A percentile compares a stretch with the other conserved stretches of the same genome.
These are phyloP conservation scores for Termitomyces sp. DNA, from an alignment of 768 basidiomycete genomes.

Conservation along the genomic window DNA sequence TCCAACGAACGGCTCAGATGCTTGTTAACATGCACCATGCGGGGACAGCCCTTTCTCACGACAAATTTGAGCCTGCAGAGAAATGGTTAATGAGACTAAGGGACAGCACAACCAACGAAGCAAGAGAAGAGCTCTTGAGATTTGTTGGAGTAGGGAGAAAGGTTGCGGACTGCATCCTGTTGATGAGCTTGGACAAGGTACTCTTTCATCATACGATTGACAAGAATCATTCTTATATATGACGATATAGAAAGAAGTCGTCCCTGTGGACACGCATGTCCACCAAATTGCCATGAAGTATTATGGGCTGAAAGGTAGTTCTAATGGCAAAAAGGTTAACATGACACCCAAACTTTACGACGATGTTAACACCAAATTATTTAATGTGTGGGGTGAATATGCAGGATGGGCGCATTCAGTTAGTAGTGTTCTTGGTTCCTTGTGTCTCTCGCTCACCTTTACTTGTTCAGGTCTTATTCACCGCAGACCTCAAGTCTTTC, in stretches of 20 bases:
- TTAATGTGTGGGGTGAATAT: slow-evolving; percentile 72
- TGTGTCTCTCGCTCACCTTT: not conserved
- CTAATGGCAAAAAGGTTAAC: slow-evolving; percentile 35
- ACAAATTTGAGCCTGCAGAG: slow-evolving; percentile 47
- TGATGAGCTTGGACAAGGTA: slow-evolving; percentile 93
- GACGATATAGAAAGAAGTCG: slow-evolving; percentile 63
- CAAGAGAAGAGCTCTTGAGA: slow-evolving; percentile 72
- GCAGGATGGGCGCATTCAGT: slow-evolving; percentile 93
- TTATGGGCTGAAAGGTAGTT: slow-evolving; percentile 58
- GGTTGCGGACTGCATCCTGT: slow-evolving; percentile 90
- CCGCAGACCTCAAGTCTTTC: slow-evolving; percentile 69
- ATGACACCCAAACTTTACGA: slow-evolving; percentile 82
- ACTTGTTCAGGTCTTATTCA: slow-evolving; percentile 59
- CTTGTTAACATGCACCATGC: slow-evolving; percentile 60
- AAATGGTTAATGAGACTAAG: slow-evolving; percentile 59
- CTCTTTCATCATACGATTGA: not conserved
- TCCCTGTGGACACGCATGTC: slow-evolving; percentile 97
- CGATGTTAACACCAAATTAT: slow-evolving; percentile 59
- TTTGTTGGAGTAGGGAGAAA: slow-evolving; percentile 94
- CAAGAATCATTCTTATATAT: not conserved
- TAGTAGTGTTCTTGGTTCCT: slow-evolving; percentile 11
- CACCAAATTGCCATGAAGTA: slow-evolving; percentile 82
- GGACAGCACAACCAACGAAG: slow-evolving; percentile 44
- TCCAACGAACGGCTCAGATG: slow-evolving; percentile 80
- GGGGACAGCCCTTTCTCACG: slow-evolving; percentile 10